Evolutionary conservation across 2,329 filamentous ascomycete genomes (phyloP).

Genomic region (Aspergillus thermomutatus): DNA sequence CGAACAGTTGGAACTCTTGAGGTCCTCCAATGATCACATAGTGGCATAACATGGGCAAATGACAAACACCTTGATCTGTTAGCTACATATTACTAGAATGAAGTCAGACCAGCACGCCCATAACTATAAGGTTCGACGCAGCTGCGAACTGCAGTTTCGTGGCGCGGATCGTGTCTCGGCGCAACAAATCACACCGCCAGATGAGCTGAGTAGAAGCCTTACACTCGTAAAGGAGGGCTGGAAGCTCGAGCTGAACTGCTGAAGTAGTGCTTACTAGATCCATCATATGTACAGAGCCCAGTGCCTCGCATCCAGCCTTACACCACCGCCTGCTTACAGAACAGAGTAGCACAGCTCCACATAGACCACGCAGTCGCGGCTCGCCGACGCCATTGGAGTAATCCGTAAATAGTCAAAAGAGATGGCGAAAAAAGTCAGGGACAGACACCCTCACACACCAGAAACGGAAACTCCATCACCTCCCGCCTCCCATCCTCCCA

Average conservation of each 20-base stretch:
- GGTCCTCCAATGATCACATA: not conserved
- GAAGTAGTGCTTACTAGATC: not conserved
- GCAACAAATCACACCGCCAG: not conserved
- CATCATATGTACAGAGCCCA: not conserved
- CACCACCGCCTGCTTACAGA: not conserved
- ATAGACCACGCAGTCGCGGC: too few species aligned
- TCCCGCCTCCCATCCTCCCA: slow-evolving; percentile 40
- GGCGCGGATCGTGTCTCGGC: not conserved
- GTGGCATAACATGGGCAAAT: not conserved
- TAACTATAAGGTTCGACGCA: not conserved
- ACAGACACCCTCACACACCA: slow-evolving; percentile 36
- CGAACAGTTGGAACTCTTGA: not conserved
- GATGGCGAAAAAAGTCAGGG: slow-evolving; percentile 2
- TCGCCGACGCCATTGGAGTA: too few species aligned
- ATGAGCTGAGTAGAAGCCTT: not conserved
- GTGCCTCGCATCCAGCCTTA: not conserved
- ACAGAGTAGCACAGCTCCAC: too few species aligned
- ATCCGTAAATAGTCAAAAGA: too few species aligned
- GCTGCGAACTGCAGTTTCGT: not conserved
- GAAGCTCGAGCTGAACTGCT: not conserved
- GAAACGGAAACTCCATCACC: slow-evolving; percentile 42
- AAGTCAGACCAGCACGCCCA: not conserved
- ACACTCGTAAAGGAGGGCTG: not conserved
- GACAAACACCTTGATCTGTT: not conserved
- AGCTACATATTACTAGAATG: not conserved